Conservation (phyloP, 2,329 filamentous ascomycete species). For the Venturia nashicola region DNA sequence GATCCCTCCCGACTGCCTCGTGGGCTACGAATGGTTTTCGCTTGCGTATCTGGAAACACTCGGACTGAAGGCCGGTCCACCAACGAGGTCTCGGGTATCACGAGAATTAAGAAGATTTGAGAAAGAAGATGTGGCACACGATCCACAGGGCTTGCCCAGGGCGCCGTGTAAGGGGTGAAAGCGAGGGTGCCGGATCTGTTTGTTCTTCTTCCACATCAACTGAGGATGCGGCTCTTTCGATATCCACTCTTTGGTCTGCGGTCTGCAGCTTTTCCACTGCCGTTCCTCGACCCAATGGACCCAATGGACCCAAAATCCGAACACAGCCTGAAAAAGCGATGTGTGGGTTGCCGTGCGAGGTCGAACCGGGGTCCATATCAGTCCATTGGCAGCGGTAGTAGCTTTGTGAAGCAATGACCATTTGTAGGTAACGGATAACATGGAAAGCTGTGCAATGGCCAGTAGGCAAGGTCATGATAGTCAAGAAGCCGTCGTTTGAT, state of each 20-base stretch:
- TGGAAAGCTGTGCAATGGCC: background rate
- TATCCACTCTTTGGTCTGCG: background rate
- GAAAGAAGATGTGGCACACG: background rate
- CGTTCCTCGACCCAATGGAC: too few species aligned
- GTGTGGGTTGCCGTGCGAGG: background rate
- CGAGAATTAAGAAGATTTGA: background rate
- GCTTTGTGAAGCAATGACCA: background rate
- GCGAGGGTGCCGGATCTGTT: background rate
- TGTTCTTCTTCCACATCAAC: background rate
- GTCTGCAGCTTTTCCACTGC: background rate
- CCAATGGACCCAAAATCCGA: background rate
- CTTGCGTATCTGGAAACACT: background rate
- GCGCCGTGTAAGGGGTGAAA: background rate
- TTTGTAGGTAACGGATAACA: background rate
- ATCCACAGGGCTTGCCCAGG: background rate
- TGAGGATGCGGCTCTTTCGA: background rate
- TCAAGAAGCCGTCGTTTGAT: background rate
- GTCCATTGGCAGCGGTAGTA: background rate
- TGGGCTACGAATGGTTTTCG: background rate
- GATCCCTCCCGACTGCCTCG: background rate
- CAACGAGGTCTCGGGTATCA: background rate
- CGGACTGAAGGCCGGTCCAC: background rate
- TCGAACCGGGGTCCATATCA: background rate
- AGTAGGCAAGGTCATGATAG: background rate
- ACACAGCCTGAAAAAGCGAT: slow-evolving; percentile 2